Percentiles rank a stretch among this genome's conserved stretches.
Conservation (phyloP, 2,329 filamentous ascomycete genomes). For the Ophiostoma ips region DNA sequence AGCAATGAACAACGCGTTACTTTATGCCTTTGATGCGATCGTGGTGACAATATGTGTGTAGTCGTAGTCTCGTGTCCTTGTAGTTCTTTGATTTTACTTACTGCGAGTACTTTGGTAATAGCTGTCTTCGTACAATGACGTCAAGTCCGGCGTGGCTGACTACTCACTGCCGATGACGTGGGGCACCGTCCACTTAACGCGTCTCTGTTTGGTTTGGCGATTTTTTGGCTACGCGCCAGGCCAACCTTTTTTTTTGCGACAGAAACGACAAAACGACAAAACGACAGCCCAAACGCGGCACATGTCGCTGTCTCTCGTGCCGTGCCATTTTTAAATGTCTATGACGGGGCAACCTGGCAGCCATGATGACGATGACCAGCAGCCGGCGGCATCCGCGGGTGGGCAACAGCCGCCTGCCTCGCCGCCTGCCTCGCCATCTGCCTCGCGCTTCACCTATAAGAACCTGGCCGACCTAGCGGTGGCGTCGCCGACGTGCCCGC, state of each 20-base stretch:
- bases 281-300: too few species aligned
- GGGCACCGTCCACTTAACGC: not conserved
- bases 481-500: conserved; percentile 56
- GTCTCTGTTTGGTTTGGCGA: not conserved
- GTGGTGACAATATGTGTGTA: not conserved
- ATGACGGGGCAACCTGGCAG: too few species aligned
- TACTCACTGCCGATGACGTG: not conserved
- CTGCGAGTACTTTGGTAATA: too few species aligned
- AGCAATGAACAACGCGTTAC: not conserved
- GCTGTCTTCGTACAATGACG: not conserved
- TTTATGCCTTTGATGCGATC: not conserved
- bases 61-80: too few species aligned
- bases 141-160: not conserved
- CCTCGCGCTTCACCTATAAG: conserved; percentile 77
- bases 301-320: too few species aligned
- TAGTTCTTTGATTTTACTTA: too few species aligned
- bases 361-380: not conserved
- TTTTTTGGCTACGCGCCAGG: not conserved
- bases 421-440: too few species aligned
- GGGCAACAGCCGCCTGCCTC: too few species aligned
- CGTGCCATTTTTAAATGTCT: too few species aligned
- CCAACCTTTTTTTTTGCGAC: too few species aligned
- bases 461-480: conserved; percentile 64
- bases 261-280: too few species aligned
- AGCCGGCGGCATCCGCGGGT: too few species aligned